Conservation (phyloP, 805 yeast species). For the Schwanniomyces sp. region DNA sequence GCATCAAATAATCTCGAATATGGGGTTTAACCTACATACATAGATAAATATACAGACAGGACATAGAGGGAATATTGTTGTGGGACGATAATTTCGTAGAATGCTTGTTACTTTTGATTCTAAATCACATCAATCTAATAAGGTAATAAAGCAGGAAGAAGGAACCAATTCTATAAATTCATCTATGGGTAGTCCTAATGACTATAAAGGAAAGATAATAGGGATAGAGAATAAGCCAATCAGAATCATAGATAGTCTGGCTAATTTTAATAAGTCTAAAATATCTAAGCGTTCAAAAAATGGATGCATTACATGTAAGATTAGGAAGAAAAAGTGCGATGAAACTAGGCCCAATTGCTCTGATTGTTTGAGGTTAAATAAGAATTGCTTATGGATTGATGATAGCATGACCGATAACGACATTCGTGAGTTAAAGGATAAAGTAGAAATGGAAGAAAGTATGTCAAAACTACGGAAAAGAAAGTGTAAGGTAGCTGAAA, state of each 20-base stretch:
- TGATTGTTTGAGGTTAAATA: conserved; percentile 46
- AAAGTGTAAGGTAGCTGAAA: conserved; percentile 6
- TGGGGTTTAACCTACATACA: background rate
- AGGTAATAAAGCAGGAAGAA: background rate
- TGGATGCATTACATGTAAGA: conserved; percentile 72
- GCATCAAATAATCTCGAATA: background rate
- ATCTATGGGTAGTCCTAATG: background rate
- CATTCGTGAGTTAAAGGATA: conserved; percentile 29
- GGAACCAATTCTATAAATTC: background rate
- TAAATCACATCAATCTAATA: conserved; percentile 1
- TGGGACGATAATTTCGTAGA: background rate
- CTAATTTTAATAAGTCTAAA: conserved; percentile 13
- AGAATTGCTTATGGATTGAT: conserved; percentile 51
- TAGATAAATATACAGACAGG: background rate
- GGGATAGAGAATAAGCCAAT: conserved; percentile 1
- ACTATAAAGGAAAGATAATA: background rate
- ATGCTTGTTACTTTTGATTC: conserved; percentile 23
- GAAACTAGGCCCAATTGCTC: conserved; percentile 51
- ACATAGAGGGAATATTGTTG: background rate
- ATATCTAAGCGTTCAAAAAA: conserved; percentile 43
- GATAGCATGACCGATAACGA: conserved; percentile 42
- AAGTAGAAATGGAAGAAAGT: conserved; percentile 41
- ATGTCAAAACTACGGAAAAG: conserved; percentile 44
- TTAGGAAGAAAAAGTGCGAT: conserved; percentile 60
- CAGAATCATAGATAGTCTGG: conserved; percentile 12